These are phyloP conservation scores for Suhomyces coccinellae DNA, from an alignment of 1,139 yeast genomes.

Conservation along the genomic window DNA sequence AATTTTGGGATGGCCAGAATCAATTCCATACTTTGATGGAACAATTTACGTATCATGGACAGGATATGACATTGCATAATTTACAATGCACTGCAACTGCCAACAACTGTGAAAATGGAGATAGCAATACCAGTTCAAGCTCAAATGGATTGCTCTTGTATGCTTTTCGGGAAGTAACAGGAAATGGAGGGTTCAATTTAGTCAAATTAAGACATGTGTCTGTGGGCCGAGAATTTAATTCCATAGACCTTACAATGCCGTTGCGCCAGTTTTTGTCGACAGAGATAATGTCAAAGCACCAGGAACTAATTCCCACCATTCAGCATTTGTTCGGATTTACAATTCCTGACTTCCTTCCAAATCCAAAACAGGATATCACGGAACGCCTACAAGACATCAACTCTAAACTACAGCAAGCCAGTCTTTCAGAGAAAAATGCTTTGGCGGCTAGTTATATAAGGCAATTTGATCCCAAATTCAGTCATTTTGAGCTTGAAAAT, in stretches of 20 bases:
- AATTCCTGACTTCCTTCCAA: neutral
- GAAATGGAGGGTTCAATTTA: neutral
- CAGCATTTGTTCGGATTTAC: constrained; percentile 4
- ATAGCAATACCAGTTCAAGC: neutral
- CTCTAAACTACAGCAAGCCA: neutral
- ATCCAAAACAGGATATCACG: neutral
- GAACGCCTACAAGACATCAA: neutral
- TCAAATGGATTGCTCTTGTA: constrained; percentile 4
- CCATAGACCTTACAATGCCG: neutral
- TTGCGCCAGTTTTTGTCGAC: neutral
- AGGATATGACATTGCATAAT: neutral
- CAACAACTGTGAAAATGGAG: neutral
- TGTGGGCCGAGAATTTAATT: neutral
- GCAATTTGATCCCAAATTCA: neutral
- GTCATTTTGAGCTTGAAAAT: neutral
- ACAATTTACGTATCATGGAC: neutral
- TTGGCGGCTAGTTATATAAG: neutral
- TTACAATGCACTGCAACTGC: constrained; percentile 3
- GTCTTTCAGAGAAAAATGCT: neutral
- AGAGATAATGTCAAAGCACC: neutral
- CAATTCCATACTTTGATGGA: neutral
- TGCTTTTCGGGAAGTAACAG: constrained; percentile 4
- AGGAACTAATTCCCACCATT: neutral
- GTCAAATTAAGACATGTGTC: constrained; percentile 1
- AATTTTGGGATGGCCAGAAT: constrained; percentile 3